These are phyloP conservation scores for Tetrahymena elliotti DNA, from an alignment of 73 alveolate species.

Conservation along the genomic window DNA sequence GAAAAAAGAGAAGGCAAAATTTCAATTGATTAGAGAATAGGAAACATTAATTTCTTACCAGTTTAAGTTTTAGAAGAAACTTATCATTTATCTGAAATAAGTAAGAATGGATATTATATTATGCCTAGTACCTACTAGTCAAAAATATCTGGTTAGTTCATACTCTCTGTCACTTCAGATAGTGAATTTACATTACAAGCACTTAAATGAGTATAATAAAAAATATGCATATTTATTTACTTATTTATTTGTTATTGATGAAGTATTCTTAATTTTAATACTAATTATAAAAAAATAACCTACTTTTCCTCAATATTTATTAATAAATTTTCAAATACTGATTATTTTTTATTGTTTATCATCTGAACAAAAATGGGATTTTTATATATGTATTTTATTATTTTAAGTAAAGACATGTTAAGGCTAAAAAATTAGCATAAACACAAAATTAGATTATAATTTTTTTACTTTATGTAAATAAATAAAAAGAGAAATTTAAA, in stretches of 20 bases:
- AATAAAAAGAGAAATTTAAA: no score
- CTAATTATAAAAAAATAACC: no score
- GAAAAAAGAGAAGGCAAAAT: slow-evolving; percentile 54
- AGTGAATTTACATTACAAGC: slow-evolving; percentile 64
- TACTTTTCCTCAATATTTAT: neutral
- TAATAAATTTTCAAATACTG: no score
- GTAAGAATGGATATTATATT: slow-evolving; percentile 86
- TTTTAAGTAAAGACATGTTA: no score
- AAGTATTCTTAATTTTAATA: no score
- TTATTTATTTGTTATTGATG: neutral
- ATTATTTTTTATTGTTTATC: no score
- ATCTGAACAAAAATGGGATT: no score
- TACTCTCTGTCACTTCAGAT: slow-evolving; percentile 66
- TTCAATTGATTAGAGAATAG: slow-evolving; percentile 17
- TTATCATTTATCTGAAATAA: slow-evolving; percentile 57
- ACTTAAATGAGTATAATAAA: slow-evolving; percentile 6
- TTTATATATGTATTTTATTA: no score
- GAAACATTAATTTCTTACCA: slow-evolving; percentile 80
- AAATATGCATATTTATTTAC: neutral
- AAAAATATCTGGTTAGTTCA: slow-evolving; percentile 80
- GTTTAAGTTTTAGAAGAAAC: slow-evolving; percentile 76
- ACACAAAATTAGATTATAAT: no score
- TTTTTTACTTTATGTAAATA: no score
- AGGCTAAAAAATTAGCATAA: no score
- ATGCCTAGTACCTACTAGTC: slow-evolving; percentile 96